These are phyloP conservation scores for Didymella arachidicola DNA, from an alignment of 2,329 filamentous ascomycete genomes.

Conservation along the genomic window DNA sequence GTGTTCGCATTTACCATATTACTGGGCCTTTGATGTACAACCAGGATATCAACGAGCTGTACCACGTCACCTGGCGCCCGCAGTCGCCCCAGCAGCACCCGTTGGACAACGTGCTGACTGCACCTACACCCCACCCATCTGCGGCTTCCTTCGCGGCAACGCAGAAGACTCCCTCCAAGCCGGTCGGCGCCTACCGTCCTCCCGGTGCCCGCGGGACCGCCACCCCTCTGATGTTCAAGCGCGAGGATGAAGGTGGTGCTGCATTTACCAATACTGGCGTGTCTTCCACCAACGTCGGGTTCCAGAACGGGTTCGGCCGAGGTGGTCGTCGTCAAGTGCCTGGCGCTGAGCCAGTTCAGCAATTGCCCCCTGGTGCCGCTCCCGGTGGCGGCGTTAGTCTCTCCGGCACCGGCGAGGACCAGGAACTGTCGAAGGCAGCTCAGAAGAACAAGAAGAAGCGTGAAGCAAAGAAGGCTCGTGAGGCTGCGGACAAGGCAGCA, in stretches of 20 bases:
- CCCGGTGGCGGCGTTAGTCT: constrained; percentile 72
- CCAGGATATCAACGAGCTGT: constrained; percentile 92
- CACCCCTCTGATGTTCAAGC: constrained; percentile 94
- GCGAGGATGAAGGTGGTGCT: constrained; percentile 93
- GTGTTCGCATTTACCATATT: constrained; percentile 93
- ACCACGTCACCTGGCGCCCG: constrained; percentile 86
- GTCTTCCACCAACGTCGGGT: constrained; percentile 62
- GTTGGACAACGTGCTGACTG: constrained; percentile 73
- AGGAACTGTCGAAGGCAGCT: constrained; percentile 80
- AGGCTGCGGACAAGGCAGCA: constrained; percentile 66
- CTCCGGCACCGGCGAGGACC: constrained; percentile 69
- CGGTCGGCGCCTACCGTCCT: constrained; percentile 94
- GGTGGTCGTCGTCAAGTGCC: constrained; percentile 80
- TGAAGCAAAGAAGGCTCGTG: constrained; percentile 88
- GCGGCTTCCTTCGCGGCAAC: constrained; percentile 82
- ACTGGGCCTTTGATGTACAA: constrained; percentile 90
- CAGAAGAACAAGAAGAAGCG: constrained; percentile 99
- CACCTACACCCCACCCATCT: constrained; percentile 82
- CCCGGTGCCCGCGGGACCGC: constrained; percentile 88
- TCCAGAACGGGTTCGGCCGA: constrained; percentile 80
- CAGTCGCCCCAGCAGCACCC: constrained; percentile 68
- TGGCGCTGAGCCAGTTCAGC: constrained; percentile 77
- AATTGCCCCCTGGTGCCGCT: constrained; percentile 72
- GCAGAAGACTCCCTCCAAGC: constrained; percentile 94
- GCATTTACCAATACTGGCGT: constrained; percentile 85